These are phyloP conservation scores for Ulota crispa DNA, from an alignment of 225 moss, liverwort and hornwort genomes.

Conservation along the genomic window DNA sequence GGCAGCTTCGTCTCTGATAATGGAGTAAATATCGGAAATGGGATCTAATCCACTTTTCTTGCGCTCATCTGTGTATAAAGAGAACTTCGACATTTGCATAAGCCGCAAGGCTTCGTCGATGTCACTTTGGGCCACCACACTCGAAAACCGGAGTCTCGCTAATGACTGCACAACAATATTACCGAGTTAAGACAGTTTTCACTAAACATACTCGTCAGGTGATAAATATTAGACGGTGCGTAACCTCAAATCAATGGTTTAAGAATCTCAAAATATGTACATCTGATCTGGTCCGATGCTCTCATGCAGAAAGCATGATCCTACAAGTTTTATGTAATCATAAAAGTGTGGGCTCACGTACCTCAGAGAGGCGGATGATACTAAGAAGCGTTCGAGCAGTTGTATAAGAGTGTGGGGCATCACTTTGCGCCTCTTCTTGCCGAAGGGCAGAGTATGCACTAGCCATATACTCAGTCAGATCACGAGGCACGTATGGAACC, in stretches of 20 bases:
- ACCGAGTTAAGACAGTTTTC: background rate
- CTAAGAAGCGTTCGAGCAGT: slow-evolving; percentile 93
- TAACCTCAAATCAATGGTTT: background rate
- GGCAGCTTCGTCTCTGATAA: slow-evolving; percentile 90
- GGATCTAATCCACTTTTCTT: slow-evolving; percentile 90
- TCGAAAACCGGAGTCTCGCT: slow-evolving; percentile 82
- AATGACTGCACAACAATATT: slow-evolving; percentile 56
- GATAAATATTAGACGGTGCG: background rate
- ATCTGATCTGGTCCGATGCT: slow-evolving; percentile 2
- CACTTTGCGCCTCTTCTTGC: slow-evolving; percentile 92
- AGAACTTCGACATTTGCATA: slow-evolving; percentile 99
- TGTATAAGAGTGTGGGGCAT: slow-evolving; percentile 95
- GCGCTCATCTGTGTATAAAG: slow-evolving; percentile 83
- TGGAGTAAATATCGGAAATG: slow-evolving; percentile 94
- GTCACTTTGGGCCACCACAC: slow-evolving; percentile 77
- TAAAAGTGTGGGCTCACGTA: slow-evolving; percentile 19
- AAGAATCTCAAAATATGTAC: background rate
- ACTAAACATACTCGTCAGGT: background rate
- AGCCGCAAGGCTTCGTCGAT: slow-evolving; percentile 91
- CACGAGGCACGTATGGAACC: slow-evolving; percentile 72
- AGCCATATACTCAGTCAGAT: slow-evolving; percentile 92
- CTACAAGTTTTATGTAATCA: background rate
- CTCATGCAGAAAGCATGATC: background rate
- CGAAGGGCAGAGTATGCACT: slow-evolving; percentile 85
- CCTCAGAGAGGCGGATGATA: slow-evolving; percentile 93